Base-by-base conservation (phyloP, 2,329 filamentous ascomycete genomes). In the Colletotrichum scovillei region DNA sequence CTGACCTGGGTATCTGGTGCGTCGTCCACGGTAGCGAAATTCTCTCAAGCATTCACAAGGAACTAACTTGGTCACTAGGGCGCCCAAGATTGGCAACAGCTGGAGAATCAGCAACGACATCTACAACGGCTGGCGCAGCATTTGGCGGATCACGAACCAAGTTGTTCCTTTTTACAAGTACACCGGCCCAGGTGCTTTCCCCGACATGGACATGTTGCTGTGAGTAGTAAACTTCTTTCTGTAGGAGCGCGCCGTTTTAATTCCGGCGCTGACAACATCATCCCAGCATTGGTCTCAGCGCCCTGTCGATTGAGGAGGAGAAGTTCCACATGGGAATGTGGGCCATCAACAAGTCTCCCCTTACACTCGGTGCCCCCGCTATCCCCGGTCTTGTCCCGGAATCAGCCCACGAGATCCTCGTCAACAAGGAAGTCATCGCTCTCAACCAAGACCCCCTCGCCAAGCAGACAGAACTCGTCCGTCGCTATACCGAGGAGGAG, bases 371-470 rank as follows among this genome's bases (percentile, higher is more conserved):
- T 0, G 84, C 82, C 1, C 84, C 82, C 0, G 78, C 87, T 60
- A 82, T 84, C 30, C 78, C 81, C 12, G 76, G 77, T 0, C 69
- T 84, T 3, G 84, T 86, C 0, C 81, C 82, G 1, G 69, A 78
- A 0, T 78, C 79, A 0, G 88, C 87, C 0, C 76, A 88, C 16
- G 79, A 79, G 6, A 80, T 88, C 19, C 77, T 88, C 59, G 81
- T 81, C 1, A 90, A 91, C 78, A 81, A 84, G 30, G 88, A 89
- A 67, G 85, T 89, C 26, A 87, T 92, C 28, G 85, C 85, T 0
- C 87, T 89, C 76, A 91, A 91, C 75, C 89, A 91, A 75, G 90
- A 91, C 76, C 72, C 85, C 0, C 78, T 91, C 0, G 88, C 84
- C 0, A 80, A 86, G 66, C 87, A 88, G 57, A 88, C 88, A 0